These are phyloP conservation scores for Jackrogersella multiformis DNA, from an alignment of 495 filamentous ascomycete species.

Conservation along the genomic window DNA sequence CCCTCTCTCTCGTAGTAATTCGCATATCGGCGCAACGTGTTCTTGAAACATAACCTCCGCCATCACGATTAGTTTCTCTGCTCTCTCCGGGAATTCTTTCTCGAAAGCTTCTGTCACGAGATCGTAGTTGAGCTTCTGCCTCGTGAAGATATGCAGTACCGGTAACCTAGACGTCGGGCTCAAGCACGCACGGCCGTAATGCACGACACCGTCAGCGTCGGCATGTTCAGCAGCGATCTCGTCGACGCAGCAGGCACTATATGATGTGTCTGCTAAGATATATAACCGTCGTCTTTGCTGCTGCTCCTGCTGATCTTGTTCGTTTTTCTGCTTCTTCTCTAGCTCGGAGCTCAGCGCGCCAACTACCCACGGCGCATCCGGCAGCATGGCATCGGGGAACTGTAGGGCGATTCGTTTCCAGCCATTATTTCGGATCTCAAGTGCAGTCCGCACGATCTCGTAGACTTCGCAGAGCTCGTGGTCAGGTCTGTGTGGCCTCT, in stretches of 20 bases:
- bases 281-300: constrained; percentile 63
- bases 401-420: constrained; percentile 87
- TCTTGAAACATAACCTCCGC: constrained; percentile 87
- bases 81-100: constrained; percentile 68
- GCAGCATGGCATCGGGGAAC: constrained; percentile 91
- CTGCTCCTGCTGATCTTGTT: constrained; percentile 18
- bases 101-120: constrained; percentile 70
- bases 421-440: constrained; percentile 72
- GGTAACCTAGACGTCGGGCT: constrained; percentile 89
- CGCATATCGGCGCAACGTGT: constrained; percentile 62
- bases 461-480: constrained; percentile 81
- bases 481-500: constrained; percentile 62
- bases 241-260: constrained; percentile 96
- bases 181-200: constrained; percentile 92
- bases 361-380: constrained; percentile 84
- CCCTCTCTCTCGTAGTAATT: constrained; percentile 55
- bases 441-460: constrained; percentile 83
- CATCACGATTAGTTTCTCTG: constrained; percentile 77
- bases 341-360: constrained; percentile 71
- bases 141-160: constrained; percentile 92
- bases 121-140: constrained; percentile 67
- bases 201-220: constrained; percentile 88
- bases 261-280: constrained; percentile 95
- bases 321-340: constrained; percentile 38
- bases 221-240: constrained; percentile 97